These are phyloP conservation scores for Niveomyces coronatus DNA, from an alignment of 2,329 filamentous ascomycete species.

Conservation along the genomic window DNA sequence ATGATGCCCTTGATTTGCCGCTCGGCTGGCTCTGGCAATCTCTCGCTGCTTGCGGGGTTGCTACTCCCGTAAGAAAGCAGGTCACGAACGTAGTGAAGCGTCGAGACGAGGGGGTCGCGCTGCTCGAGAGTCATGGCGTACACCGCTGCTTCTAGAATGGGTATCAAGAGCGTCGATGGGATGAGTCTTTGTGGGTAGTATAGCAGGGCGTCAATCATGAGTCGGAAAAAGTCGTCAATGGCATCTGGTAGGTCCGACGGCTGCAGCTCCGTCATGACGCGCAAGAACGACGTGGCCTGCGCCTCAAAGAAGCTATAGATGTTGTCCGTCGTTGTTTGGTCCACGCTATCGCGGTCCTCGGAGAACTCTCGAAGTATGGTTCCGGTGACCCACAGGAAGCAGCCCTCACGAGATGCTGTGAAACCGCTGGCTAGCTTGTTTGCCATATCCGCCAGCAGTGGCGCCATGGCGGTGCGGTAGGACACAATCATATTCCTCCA, in stretches of 20 bases:
- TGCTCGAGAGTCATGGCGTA: constrained; percentile 84
- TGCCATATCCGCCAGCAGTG: constrained; percentile 74
- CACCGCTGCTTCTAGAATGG: constrained; percentile 79
- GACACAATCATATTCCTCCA: constrained; percentile 97
- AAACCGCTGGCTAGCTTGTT: constrained; percentile 84
- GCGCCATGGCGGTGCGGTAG: constrained; percentile 80
- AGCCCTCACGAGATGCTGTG: constrained; percentile 76
- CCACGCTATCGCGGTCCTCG: constrained; percentile 76
- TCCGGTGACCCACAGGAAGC: constrained; percentile 97
- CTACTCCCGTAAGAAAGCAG: constrained; percentile 79
- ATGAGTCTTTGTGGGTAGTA: constrained; percentile 85
- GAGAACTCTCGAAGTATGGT: constrained; percentile 94
- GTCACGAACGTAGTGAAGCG: constrained; percentile 86
- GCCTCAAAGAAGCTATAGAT: constrained; percentile 94
- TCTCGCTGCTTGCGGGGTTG: constrained; percentile 54
- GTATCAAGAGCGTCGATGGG: constrained; percentile 64
- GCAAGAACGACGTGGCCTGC: constrained; percentile 81
- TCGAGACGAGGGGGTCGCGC: constrained; percentile 80
- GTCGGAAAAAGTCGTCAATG: constrained; percentile 93
- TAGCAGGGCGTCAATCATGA: constrained; percentile 81
- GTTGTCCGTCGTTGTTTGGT: constrained; percentile 68
- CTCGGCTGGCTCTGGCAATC: constrained; percentile 47
- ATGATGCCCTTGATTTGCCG: constrained; percentile 63
- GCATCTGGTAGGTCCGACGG: constrained; percentile 66
- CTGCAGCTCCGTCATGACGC: constrained; percentile 76